Conservation (phyloP, 75 land plant species). For the Isoetes taiwanensis region DNA sequence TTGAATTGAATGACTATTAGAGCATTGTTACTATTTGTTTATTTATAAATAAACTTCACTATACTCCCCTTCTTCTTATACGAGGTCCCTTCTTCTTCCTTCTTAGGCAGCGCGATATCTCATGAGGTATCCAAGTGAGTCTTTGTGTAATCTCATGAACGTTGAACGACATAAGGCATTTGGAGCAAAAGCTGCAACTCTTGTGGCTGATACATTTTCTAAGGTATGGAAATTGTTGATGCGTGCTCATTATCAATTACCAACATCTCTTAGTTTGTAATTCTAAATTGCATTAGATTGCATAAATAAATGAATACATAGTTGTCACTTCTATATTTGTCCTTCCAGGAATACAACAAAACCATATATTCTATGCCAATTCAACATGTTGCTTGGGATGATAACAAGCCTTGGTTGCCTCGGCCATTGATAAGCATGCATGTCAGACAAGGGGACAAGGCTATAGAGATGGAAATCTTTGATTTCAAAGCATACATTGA, state of each 20-base stretch:
- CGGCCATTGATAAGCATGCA: constrained; percentile 73
- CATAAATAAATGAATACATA: background rate
- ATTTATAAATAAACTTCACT: too few relatives aligned
- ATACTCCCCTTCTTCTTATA: too few relatives aligned
- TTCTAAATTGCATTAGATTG: background rate
- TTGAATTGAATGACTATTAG: background rate
- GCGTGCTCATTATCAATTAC: background rate
- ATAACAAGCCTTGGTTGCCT: constrained; percentile 60
- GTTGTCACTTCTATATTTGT: background rate
- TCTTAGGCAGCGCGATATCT: constrained; percentile 37
- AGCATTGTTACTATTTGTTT: background rate
- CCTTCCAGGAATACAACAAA: background rate
- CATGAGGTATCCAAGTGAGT: constrained; percentile 66
- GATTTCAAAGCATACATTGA: constrained; percentile 23
- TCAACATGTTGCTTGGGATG: constrained; percentile 50
- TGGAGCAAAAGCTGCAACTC: constrained; percentile 57
- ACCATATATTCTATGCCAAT: constrained; percentile 8
- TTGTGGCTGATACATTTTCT: constrained; percentile 28
- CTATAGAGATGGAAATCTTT: constrained; percentile 37
- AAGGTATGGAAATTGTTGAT: constrained; percentile 16
- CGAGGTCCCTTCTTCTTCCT: background rate
- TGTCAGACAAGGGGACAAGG: constrained; percentile 89
- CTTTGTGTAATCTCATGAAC: constrained; percentile 53
- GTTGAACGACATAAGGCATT: constrained; percentile 70
- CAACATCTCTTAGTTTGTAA: too few relatives aligned